Evolutionary conservation across 345 rosid species (phyloP).

Genomic region (Abelmoschus esculentus): DNA sequence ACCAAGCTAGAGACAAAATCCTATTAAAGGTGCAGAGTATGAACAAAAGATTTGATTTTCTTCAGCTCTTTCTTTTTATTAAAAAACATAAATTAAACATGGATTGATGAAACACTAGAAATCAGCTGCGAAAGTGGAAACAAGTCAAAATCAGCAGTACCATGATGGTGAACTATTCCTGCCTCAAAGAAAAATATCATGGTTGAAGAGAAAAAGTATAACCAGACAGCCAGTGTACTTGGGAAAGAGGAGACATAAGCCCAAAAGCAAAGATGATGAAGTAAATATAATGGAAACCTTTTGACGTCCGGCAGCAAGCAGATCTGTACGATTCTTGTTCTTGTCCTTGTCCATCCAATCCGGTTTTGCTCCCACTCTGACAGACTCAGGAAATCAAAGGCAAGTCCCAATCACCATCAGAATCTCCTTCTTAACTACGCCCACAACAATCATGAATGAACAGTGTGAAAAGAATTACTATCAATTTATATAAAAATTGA

Average conservation of each 20-base stretch:
- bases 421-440: conserved; percentile 15
- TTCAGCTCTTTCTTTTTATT: neutral
- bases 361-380: conserved; percentile 21
- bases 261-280: neutral
- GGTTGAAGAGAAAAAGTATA: neutral
- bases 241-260: neutral
- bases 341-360: conserved; percentile 91
- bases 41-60: neutral
- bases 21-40: neutral
- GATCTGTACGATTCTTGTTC: conserved; percentile 80
- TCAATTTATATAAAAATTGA: neutral
- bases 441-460: neutral
- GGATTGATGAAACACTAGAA: neutral
- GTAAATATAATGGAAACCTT: conserved; percentile 37
- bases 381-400: conserved; percentile 17
- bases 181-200: neutral
- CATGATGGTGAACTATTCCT: neutral
- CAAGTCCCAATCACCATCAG: conserved; percentile 33
- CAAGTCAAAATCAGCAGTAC: neutral
- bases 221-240: neutral
- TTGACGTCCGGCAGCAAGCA: conserved; percentile 91
- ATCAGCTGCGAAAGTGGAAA: neutral
- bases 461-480: neutral
- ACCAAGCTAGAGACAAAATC: neutral
- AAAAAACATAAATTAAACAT: neutral